A percentile compares a stretch with the other conserved stretches of the same genome.
These are phyloP conservation scores for Vigna angularis DNA, from an alignment of 306 rosid genomes.

Conservation along the genomic window DNA sequence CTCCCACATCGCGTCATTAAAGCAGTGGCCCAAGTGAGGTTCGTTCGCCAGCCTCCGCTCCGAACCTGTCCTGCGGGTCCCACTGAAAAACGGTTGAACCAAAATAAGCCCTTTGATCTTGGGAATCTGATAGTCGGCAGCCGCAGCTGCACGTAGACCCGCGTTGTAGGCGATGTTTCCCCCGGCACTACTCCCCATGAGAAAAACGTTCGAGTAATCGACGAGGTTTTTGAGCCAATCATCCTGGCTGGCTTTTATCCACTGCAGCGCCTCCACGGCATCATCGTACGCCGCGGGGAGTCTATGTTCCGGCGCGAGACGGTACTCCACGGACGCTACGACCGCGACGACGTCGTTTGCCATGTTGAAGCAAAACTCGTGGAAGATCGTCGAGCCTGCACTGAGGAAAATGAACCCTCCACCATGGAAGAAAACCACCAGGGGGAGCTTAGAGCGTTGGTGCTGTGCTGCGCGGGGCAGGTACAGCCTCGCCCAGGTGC, in stretches of 20 bases:
- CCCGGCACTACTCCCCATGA: conserved; percentile 63
- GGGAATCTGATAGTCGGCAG: not conserved
- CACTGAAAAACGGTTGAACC: conserved; percentile 63
- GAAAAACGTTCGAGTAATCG: conserved; percentile 47
- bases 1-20: conserved; percentile 53
- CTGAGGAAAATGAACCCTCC: conserved; percentile 56
- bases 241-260: conserved; percentile 50
- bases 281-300: conserved; percentile 65
- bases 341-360: conserved; percentile 45
- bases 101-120: conserved; percentile 61
- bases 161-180: conserved; percentile 60
- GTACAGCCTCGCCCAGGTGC: conserved; percentile 57
- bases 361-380: conserved; percentile 47
- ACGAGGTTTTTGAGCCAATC: conserved; percentile 54
- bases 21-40: conserved; percentile 22
- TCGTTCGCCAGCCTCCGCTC: conserved; percentile 50
- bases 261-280: conserved; percentile 63
- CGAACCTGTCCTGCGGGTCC: conserved; percentile 48
- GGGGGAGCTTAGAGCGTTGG: conserved; percentile 45
- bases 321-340: conserved; percentile 59
- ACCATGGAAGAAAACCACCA: conserved; percentile 54
- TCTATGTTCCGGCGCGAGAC: conserved; percentile 65
- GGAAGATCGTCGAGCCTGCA: conserved; percentile 41
- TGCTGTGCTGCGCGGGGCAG: conserved; percentile 48
- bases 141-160: conserved; percentile 50